Conservation (phyloP, 345 rosid genomes). For the Heritiera fomes region DNA sequence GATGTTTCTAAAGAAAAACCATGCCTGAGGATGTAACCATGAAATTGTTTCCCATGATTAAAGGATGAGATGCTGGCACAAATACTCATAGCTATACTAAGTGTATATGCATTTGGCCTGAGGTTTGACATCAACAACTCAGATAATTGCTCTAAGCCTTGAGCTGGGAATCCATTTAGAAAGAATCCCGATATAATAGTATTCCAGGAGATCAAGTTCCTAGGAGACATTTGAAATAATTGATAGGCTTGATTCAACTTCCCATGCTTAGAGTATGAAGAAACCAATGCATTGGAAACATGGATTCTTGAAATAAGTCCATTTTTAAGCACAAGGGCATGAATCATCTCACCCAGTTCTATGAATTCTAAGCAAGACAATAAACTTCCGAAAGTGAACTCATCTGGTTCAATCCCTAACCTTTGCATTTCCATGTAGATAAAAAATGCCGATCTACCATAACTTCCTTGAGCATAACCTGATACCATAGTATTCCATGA, state of each 20-base stretch:
- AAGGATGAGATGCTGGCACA: constrained; percentile 51
- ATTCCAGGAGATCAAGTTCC: constrained; percentile 76
- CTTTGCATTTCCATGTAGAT: constrained; percentile 52
- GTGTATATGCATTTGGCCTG: constrained; percentile 57
- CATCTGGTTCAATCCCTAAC: constrained; percentile 57
- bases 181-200: constrained; percentile 57
- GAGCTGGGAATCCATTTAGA: constrained; percentile 45
- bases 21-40: constrained; percentile 49
- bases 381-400: constrained; percentile 75
- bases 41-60: constrained; percentile 58
- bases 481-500: constrained; percentile 84
- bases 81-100: constrained; percentile 51
- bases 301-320: constrained; percentile 58
- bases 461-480: constrained; percentile 49
- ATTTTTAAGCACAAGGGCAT: constrained; percentile 39
- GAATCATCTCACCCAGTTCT: constrained; percentile 52
- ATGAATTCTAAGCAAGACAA: constrained; percentile 46
- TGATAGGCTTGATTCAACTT: constrained; percentile 44
- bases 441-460: constrained; percentile 40
- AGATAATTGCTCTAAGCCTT: constrained; percentile 49
- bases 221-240: constrained; percentile 41
- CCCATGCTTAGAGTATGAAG: constrained; percentile 66
- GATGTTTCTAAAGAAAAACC: constrained; percentile 38
- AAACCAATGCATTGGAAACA: constrained; percentile 62
- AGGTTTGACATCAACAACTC: constrained; percentile 46